Evolutionary conservation across 2,329 filamentous ascomycete species (phyloP).

Genomic region (Pseudogymnoascus sp.): DNA sequence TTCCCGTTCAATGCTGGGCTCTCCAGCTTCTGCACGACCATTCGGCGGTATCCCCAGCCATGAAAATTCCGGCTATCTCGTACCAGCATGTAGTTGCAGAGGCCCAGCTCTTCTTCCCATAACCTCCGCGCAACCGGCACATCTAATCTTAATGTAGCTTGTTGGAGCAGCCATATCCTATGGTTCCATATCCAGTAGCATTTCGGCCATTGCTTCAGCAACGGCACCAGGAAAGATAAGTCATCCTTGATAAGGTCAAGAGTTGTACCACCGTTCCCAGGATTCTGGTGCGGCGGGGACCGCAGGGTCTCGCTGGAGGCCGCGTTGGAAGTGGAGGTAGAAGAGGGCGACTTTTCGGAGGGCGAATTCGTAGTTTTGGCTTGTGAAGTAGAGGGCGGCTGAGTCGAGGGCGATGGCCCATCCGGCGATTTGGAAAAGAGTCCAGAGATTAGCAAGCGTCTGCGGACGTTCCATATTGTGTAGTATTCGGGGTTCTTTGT

Average conservation of each 20-base stretch:
- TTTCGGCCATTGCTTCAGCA: slow-evolving; percentile 81
- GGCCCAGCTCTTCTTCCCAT: slow-evolving; percentile 75
- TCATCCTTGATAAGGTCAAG: slow-evolving; percentile 59
- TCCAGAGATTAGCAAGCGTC: slow-evolving; percentile 47
- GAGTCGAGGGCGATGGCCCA: slow-evolving; percentile 47
- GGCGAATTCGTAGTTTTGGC: slow-evolving; percentile 51
- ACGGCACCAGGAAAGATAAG: slow-evolving; percentile 71
- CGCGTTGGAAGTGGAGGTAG: slow-evolving; percentile 47
- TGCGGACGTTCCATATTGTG: slow-evolving; percentile 83
- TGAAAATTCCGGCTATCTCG: slow-evolving; percentile 90
- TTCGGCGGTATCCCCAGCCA: slow-evolving; percentile 85
- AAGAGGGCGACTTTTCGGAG: slow-evolving; percentile 50
- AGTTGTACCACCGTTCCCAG: slow-evolving; percentile 46
- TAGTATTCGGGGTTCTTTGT: slow-evolving; percentile 81
- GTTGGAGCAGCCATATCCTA: slow-evolving; percentile 72
- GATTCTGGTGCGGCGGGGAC: slow-evolving; percentile 37
- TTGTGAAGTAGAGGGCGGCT: slow-evolving; percentile 44
- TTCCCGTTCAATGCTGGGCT: slow-evolving; percentile 40
- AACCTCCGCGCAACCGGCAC: slow-evolving; percentile 48
- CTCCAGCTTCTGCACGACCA: slow-evolving; percentile 70
- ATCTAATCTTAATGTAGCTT: slow-evolving; percentile 58
- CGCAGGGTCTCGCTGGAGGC: slow-evolving; percentile 44
- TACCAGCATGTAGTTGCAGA: slow-evolving; percentile 81
- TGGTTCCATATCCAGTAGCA: slow-evolving; percentile 99
- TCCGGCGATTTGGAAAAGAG: slow-evolving; percentile 46